phyloP scores from a whole-genome alignment of 1,139 yeast species.

The Pichia sp. region DNA sequence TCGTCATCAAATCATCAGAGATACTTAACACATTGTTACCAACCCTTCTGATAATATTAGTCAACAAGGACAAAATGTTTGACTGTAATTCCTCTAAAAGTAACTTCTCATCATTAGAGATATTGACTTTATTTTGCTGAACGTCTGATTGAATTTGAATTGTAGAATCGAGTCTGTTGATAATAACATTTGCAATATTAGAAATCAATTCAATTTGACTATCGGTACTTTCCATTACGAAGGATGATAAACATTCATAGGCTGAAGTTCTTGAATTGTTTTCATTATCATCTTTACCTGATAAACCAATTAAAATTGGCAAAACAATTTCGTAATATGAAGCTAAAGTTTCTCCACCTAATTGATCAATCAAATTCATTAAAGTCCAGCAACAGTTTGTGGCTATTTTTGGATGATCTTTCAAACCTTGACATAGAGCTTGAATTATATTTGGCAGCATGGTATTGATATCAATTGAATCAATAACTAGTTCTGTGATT shows the following conservation, averaged over 20 bases:
- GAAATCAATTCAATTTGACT: conserved; percentile 66
- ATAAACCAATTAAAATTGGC: conserved; percentile 61
- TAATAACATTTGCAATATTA: conserved; percentile 64
- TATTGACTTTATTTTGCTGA: conserved; percentile 13
- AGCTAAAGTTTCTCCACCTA: conserved; percentile 70
- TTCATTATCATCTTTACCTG: conserved; percentile 73
- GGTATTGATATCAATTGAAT: conserved; percentile 57
- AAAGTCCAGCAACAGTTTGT: conserved; percentile 97
- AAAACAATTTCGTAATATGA: conserved; percentile 62
- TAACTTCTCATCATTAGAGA: conserved; percentile 57
- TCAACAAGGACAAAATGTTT: conserved; percentile 76
- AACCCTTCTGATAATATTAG: conserved; percentile 81
- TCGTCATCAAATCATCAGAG: conserved; percentile 77
- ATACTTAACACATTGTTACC: conserved; percentile 58
- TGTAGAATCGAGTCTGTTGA: conserved; percentile 64
- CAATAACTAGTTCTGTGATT: conserved; percentile 81
- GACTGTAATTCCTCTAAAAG: conserved; percentile 85
- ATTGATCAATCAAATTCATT: conserved; percentile 83
- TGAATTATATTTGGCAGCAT: conserved; percentile 64
- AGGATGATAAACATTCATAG: conserved; percentile 81
- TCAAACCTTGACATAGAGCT: conserved; percentile 69
- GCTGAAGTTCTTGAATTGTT: conserved; percentile 90
- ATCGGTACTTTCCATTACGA: conserved; percentile 67
- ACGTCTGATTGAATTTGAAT: conserved; percentile 41
- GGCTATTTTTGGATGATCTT: conserved; percentile 85